A percentile compares a stretch with the other conserved stretches of the same genome.
Evolutionary conservation across 768 basidiomycete genomes (phyloP).

Genomic region (Trametes maxima): DNA sequence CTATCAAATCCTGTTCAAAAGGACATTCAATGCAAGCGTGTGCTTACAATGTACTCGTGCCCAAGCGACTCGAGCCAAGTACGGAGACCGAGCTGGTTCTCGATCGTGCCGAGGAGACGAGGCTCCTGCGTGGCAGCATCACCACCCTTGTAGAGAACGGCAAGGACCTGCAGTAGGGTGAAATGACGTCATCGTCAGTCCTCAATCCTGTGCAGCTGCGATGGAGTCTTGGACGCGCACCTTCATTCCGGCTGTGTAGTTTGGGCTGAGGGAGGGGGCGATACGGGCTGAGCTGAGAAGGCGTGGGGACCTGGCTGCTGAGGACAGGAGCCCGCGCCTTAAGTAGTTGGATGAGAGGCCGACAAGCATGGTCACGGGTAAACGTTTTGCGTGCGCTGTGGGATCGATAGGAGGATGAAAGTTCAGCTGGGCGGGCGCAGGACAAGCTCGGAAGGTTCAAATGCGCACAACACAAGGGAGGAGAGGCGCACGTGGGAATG

Average conservation of each 20-base stretch:
- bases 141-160: slow-evolving; percentile 73
- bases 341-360: slow-evolving; percentile 19
- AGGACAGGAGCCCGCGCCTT: slow-evolving; percentile 20
- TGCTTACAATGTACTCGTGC: slow-evolving; percentile 70
- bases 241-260: slow-evolving; percentile 25
- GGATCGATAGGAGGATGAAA: slow-evolving; percentile 16
- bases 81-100: slow-evolving; percentile 81
- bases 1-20: neutral
- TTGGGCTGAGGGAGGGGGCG: slow-evolving; percentile 14
- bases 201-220: neutral
- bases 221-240: slow-evolving; percentile 2
- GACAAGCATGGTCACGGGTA: slow-evolving; percentile 25
- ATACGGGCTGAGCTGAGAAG: slow-evolving; percentile 22
- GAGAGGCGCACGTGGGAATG: slow-evolving; percentile 17
- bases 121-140: slow-evolving; percentile 68
- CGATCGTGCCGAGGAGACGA: slow-evolving; percentile 76
- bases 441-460: slow-evolving; percentile 5
- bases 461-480: slow-evolving; percentile 1
- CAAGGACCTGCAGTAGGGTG: slow-evolving; percentile 53
- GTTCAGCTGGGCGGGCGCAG: slow-evolving; percentile 16
- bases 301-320: slow-evolving; percentile 22
- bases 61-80: slow-evolving; percentile 71
- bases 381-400: slow-evolving; percentile 15
- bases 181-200: slow-evolving; percentile 16
- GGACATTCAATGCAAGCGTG: neutral